These are phyloP conservation scores for Phytophthora hibernalis DNA, from an alignment of 352 stramenopile species.

Conservation along the genomic window DNA sequence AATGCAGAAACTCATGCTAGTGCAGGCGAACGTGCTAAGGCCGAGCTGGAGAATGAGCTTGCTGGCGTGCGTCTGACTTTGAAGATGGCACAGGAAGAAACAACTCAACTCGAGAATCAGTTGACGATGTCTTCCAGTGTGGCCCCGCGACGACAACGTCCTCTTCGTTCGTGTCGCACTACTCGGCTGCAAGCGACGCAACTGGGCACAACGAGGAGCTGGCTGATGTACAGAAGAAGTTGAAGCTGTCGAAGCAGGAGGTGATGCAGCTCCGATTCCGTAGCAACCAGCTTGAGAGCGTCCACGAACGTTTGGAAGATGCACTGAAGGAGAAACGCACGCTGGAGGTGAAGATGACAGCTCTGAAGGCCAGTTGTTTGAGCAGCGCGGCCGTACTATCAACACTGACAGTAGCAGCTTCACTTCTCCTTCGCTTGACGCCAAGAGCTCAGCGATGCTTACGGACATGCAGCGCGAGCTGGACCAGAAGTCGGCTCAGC, in stretches of 20 bases:
- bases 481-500: slow-evolving; percentile 60
- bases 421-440: slow-evolving; percentile 37
- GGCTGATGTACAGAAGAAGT: slow-evolving; percentile 71
- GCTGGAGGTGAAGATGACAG: slow-evolving; percentile 81
- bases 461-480: slow-evolving; percentile 62
- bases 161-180: slow-evolving; percentile 38
- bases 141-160: slow-evolving; percentile 20
- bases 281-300: slow-evolving; percentile 79
- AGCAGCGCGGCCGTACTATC: slow-evolving; percentile 74
- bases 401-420: slow-evolving; percentile 57
- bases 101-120: slow-evolving; percentile 53
- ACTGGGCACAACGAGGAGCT: slow-evolving; percentile 51
- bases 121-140: slow-evolving; percentile 32
- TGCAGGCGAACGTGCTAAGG: slow-evolving; percentile 12
- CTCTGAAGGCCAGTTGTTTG: slow-evolving; percentile 79
- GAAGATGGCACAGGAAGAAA: slow-evolving; percentile 39
- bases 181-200: slow-evolving; percentile 27
- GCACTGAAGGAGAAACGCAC: slow-evolving; percentile 83
- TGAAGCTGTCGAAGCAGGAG: slow-evolving; percentile 81
- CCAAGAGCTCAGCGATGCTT: slow-evolving; percentile 47
- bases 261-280: slow-evolving; percentile 87
- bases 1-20: slow-evolving; percentile 27
- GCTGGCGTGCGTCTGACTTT: slow-evolving; percentile 36
- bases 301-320: slow-evolving; percentile 72
- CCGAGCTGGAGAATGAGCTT: slow-evolving; percentile 33